Conservation (phyloP, 257 asterid species). For the Eucommia ulmoides region DNA sequence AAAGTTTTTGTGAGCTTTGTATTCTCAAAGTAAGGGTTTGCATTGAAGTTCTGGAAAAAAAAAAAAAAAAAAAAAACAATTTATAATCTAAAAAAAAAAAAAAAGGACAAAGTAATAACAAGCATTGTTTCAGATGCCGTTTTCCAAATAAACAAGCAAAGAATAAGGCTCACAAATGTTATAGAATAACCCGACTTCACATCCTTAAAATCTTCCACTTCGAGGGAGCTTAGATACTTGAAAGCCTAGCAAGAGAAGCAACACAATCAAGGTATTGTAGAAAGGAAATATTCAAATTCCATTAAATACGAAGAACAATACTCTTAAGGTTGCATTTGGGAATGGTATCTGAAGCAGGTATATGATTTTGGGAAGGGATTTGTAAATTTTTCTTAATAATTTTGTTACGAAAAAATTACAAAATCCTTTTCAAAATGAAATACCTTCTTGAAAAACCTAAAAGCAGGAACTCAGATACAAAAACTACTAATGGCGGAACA, state of each 20-base stretch:
- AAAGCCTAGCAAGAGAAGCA: constrained; percentile 33
- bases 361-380: too few species aligned
- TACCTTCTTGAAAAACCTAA: too few species aligned
- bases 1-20: constrained; percentile 70
- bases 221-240: constrained; percentile 69
- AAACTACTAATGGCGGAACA: too few species aligned
- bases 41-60: constrained; percentile 45
- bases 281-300: too few species aligned
- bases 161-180: constrained; percentile 53
- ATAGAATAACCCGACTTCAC: constrained; percentile 90
- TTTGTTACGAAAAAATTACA: too few species aligned
- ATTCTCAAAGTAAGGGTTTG: constrained; percentile 82
- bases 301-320: too few species aligned
- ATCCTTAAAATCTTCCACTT: constrained; percentile 87
- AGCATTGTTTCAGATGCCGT: not conserved
- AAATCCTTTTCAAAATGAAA: too few species aligned
- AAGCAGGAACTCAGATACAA: too few species aligned
- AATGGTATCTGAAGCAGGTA: too few species aligned
- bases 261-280: not conserved
- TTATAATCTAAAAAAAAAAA: not conserved
- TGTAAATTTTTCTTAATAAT: too few species aligned
- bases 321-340: too few species aligned
- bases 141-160: constrained; percentile 1
- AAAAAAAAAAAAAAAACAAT: constrained; percentile 6
- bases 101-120: not conserved